Evolutionary conservation across 2,329 filamentous ascomycete genomes (phyloP), one percentile per base, ranked within the genome.

Genomic region (Xylariomycetidae sp.): DNA sequence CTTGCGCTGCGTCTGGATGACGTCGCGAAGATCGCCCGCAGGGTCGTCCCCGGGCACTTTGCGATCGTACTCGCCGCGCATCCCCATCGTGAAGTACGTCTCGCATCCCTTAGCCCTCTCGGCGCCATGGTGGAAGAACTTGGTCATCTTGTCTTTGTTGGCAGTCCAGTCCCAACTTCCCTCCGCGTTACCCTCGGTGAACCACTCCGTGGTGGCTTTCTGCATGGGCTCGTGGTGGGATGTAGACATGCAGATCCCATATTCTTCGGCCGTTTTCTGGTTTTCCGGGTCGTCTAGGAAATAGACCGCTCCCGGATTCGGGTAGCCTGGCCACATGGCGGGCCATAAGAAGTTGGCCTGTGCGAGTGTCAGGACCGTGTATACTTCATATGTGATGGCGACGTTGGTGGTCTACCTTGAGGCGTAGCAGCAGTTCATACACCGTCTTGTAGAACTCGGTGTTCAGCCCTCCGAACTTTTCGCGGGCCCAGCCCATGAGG

Each of bases 181-280:
- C 11, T 69, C 42, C 9, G 49, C 51, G 3, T 43, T 42, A 17
- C 36, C 33, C 29, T 55, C n/a, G n/a, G n/a, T n/a, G n/a, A n/a
- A n/a, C n/a, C n/a, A 52, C 38, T 59, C 55, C 33, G 57, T 57
- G 29, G 73, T 75, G 5, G 69, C 66, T 13, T 73, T 62, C 31
- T 67, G 64, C 70, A 86, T 72, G 2, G 81, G 82, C 55, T 86
- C 82, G 3, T 74, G 82, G 55, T 86, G 82, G 14, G 74, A 80
- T 2, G 76, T 79, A 4, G 78, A 79, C 57, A 86, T 75, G 1
- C 85, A 79, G 36, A 85, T 74, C 16, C 77, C 80, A 46, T 77
- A 85, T 14, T 78, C 77, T 46, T 85, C 78, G 0, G 80, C 78
- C 3, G 82, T 67, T 1, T 75, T 71, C 48, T 82, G 77, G 45